Base-by-base conservation (phyloP, 805 yeast genomes). In the Starmera dryadoides region DNA sequence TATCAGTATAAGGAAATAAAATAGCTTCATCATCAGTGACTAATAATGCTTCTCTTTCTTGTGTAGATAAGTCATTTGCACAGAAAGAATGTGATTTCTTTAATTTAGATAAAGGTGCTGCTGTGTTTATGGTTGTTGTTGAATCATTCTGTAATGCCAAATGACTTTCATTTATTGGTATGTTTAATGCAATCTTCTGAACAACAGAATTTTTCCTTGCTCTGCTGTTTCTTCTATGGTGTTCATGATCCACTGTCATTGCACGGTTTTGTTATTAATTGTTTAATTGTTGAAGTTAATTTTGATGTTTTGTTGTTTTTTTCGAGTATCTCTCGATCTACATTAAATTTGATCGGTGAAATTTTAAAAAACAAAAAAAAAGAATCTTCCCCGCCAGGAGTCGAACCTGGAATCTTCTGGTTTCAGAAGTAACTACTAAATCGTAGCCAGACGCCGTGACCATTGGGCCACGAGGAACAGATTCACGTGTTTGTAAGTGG, bases 361-460 rank as follows among this genome's bases (percentile, higher is more conserved):
- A 25, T 25, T 8, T 25, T 25, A 17, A 26, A 35, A 29, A 19
- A 19, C 8, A 14, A 25, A 4, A 25, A 25, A 31, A 17, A 31
- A 34, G 28, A 35, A 35, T 20, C 37, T 35, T 35, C 37, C 37
- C 37, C 37, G 37, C 37, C 37, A 35, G 37, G 37, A 35, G 37
- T 35, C 37, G 37, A 35, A 35, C 37, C 37, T 35, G 37, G 37
- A 35, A 35, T 35, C 37, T 35, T 35, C 37, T 35, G 37, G 37
- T 35, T 28, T 35, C 37, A 35, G 37, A 35, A 35, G 37, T 35
- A 35, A 35, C 37, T 35, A 35, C 36, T 47, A 47, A 52, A 61
- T 64, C 76, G 76, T 70, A 71, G 76, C 75, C 77, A 69, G 75
- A 71, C 76, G 75, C 76, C 77, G 71, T 70, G 73, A 71, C 76